phyloP scores from a whole-genome alignment of 371 early-diverging fungal genomes.

The Funneliformis caledonium region DNA sequence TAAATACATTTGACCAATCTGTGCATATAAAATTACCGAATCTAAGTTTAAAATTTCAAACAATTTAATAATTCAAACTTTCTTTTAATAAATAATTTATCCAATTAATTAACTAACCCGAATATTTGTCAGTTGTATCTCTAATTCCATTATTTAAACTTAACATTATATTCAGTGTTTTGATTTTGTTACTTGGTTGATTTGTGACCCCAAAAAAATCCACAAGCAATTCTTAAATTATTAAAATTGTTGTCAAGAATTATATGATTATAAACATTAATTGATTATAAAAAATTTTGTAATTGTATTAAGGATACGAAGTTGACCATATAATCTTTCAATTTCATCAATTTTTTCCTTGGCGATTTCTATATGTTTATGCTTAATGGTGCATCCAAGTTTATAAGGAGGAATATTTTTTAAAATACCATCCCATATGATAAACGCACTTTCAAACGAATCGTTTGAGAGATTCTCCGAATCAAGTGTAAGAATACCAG shows the following conservation, averaged over 20 bases:
- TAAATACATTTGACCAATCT: slow-evolving; percentile 33
- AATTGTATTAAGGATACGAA: slow-evolving; percentile 31
- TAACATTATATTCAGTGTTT: slow-evolving; percentile 34
- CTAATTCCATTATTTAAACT: slow-evolving; percentile 37
- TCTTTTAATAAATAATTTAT: background rate
- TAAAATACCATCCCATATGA: slow-evolving; percentile 30
- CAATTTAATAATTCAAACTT: background rate
- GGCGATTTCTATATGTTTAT: background rate
- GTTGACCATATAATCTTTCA: slow-evolving; percentile 28
- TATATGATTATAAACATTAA: background rate
- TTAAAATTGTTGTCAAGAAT: background rate
- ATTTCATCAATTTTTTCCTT: slow-evolving; percentile 32
- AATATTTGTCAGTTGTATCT: background rate
- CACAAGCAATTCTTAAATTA: slow-evolving; percentile 25
- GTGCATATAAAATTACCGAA: slow-evolving; percentile 2
- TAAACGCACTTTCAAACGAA: slow-evolving; percentile 29
- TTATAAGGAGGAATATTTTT: slow-evolving; percentile 9
- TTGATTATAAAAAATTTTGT: background rate
- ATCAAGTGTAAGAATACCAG: slow-evolving; percentile 12
- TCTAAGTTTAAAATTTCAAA: background rate
- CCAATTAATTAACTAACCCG: slow-evolving; percentile 13
- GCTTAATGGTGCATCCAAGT: background rate
- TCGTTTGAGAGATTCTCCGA: background rate
- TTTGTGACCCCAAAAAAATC: slow-evolving; percentile 33
- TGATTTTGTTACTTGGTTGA: slow-evolving; percentile 26